phyloP scores from a whole-genome alignment of 192 early-diverging fungal genomes.

The Phycomyces blakesleeanus region DNA sequence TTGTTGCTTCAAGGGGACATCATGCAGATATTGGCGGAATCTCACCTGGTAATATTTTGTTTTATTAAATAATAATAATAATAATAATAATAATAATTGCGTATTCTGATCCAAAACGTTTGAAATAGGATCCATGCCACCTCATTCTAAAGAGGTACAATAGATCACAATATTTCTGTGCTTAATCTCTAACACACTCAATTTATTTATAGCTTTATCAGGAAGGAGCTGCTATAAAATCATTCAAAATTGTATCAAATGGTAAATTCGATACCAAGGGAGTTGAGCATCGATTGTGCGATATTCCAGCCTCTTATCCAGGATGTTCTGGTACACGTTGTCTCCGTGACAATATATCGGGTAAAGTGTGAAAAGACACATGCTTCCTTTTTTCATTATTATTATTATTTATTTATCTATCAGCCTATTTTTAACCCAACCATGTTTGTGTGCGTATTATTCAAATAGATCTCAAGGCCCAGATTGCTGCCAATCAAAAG shows the following conservation, averaged over 20 bases:
- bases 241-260: slow-evolving; percentile 82
- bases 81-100: too few species aligned
- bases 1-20: slow-evolving; percentile 91
- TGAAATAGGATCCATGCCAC: slow-evolving; percentile 77
- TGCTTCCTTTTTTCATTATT: too few species aligned
- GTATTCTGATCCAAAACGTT: too few species aligned
- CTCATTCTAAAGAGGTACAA: slow-evolving; percentile 73
- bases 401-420: neutral
- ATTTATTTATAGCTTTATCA: slow-evolving; percentile 59
- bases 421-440: neutral
- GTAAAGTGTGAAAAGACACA: slow-evolving; percentile 3
- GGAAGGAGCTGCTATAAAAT: slow-evolving; percentile 90
- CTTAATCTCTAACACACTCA: neutral
- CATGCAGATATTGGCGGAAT: slow-evolving; percentile 95
- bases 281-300: slow-evolving; percentile 67
- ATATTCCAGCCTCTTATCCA: slow-evolving; percentile 79
- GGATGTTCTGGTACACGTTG: slow-evolving; percentile 88
- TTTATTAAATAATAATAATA: too few species aligned
- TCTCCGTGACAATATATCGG: slow-evolving; percentile 84
- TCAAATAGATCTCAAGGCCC: slow-evolving; percentile 81
- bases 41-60: slow-evolving; percentile 45
- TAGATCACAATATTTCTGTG: neutral
- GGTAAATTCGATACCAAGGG: slow-evolving; percentile 82
- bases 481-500: slow-evolving; percentile 94
- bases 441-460: neutral